Evolutionary conservation across 2,329 filamentous ascomycete species (phyloP), one percentile per base, ranked within the genome.

Genomic region (Emergomyces orientalis): DNA sequence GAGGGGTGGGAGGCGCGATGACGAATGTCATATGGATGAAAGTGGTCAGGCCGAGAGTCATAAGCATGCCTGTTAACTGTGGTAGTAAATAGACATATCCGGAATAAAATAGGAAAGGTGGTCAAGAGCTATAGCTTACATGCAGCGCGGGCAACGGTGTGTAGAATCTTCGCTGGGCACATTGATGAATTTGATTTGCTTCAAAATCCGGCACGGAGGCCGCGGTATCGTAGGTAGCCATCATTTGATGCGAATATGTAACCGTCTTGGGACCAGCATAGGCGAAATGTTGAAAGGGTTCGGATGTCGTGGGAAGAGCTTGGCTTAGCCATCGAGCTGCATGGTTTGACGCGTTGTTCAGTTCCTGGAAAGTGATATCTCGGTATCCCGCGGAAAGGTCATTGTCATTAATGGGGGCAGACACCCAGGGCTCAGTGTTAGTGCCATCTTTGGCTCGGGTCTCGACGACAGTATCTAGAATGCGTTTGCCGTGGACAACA

Each of bases 261-360:
- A 49, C 22, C 22, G 45, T 7, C 45, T 73, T 77, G 0, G 75
- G 73, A 0, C 78, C 78, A 5, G 77, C 69, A 64, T 78, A 79
- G 1, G 76, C 70, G 39, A 79, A 67, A 14, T 72, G 71, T 51
- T 75, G 70, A 55, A 69, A 69, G 6, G 63, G 62, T 14, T 67
- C 65, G 0, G 63, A 61, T 0, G 74, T 71, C 5, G 45, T 25
- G 14, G 62, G 65, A 11, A 78, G 63, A 14, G 70, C 64, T 11
- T 72, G 62, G 5, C 65, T 56, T 7, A 79, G 62, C 74, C 73
- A 77, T 67, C 72, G 72, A 5, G 76, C 73, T 37, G 74, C 67
- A 30, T 73, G 72, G 62, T 78, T 75, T 57, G 77, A 65, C 0
- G 76, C 69, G 59, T 74, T 75, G 41, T 72, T 70, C 14, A 75